These are phyloP conservation scores for Debaryomyces coudertii DNA, from an alignment of 1,139 yeast species.

Conservation along the genomic window DNA sequence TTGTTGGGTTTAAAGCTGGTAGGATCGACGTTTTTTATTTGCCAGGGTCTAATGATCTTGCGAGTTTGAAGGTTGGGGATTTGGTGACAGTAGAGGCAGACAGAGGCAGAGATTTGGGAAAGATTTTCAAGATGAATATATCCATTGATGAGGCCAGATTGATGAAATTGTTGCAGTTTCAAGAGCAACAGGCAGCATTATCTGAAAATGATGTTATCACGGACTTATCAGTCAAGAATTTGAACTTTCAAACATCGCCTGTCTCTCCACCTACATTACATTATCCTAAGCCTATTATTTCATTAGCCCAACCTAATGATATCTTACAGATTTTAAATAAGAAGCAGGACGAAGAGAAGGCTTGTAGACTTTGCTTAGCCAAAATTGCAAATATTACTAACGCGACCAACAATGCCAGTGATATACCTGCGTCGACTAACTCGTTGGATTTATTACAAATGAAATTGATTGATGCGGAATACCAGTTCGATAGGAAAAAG, in stretches of 20 bases:
- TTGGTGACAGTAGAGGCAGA: conserved; percentile 97
- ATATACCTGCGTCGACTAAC: conserved; percentile 14
- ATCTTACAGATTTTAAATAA: conserved; percentile 61
- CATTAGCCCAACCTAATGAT: conserved; percentile 68
- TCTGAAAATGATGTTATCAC: conserved; percentile 26
- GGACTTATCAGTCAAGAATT: conserved; percentile 29
- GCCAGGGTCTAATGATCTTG: conserved; percentile 39
- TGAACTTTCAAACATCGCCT: conserved; percentile 18
- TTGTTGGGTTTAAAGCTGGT: conserved; percentile 86
- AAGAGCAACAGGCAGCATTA: conserved; percentile 61
- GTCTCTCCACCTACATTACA: conserved; percentile 48
- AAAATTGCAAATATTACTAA: conserved; percentile 52
- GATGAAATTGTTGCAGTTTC: conserved; percentile 55
- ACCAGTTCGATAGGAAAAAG: conserved; percentile 94
- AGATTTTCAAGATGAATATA: conserved; percentile 67
- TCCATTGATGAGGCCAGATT: conserved; percentile 66
- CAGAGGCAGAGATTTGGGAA: conserved; percentile 89
- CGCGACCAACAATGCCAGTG: conserved; percentile 6
- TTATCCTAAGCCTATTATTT: conserved; percentile 74
- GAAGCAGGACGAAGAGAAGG: conserved; percentile 71
- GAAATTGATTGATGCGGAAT: conserved; percentile 77
- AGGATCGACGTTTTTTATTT: conserved; percentile 81
- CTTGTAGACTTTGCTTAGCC: conserved; percentile 61
- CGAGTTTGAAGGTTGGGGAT: conserved; percentile 57
- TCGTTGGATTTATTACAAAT: conserved; percentile 32